Percentiles rank a stretch among this genome's conserved stretches.
Conservation (phyloP, 1,139 yeast species). For the Blastobotrys serpentis region DNA sequence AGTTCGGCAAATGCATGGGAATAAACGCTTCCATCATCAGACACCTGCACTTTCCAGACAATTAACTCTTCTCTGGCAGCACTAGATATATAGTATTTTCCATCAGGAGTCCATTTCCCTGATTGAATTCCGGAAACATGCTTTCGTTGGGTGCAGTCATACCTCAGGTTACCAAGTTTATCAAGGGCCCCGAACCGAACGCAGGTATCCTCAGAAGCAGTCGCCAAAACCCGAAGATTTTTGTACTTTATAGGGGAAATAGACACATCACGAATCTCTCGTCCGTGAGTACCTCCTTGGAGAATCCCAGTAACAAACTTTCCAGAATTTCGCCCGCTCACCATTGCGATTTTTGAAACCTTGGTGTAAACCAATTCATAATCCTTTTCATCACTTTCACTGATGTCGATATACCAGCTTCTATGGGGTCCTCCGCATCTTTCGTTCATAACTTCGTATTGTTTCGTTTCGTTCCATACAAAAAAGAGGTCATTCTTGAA, state of each 20-base stretch:
- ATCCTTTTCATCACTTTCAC: slow-evolving; percentile 22
- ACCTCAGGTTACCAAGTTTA: slow-evolving; percentile 44
- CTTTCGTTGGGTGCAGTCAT: slow-evolving; percentile 64
- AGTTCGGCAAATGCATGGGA: slow-evolving; percentile 32
- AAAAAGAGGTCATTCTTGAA: slow-evolving; percentile 78
- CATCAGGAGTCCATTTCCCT: slow-evolving; percentile 55
- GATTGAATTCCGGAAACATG: slow-evolving; percentile 89
- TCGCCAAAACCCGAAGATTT: slow-evolving; percentile 44
- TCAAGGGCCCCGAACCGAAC: slow-evolving; percentile 55
- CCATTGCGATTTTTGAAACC: slow-evolving; percentile 38
- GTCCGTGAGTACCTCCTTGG: slow-evolving; percentile 76
- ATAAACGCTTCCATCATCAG: slow-evolving; percentile 21
- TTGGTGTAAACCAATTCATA: slow-evolving; percentile 54
- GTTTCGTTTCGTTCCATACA: slow-evolving; percentile 78
- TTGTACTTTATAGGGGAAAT: slow-evolving; percentile 31
- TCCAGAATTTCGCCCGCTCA: slow-evolving; percentile 18
- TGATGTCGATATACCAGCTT: slow-evolving; percentile 52
- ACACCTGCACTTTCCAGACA: slow-evolving; percentile 60
- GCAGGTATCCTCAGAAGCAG: slow-evolving; percentile 90
- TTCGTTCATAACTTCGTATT: slow-evolving; percentile 65
- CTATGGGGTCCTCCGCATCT: slow-evolving; percentile 94
- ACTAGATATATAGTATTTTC: slow-evolving; percentile 57
- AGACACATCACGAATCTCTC: slow-evolving; percentile 55
- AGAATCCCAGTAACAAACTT: slow-evolving; percentile 38
- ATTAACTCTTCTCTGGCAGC: slow-evolving; percentile 90